These are phyloP conservation scores for Clitopilus passeckerianus DNA, from an alignment of 768 basidiomycete species.

Conservation along the genomic window DNA sequence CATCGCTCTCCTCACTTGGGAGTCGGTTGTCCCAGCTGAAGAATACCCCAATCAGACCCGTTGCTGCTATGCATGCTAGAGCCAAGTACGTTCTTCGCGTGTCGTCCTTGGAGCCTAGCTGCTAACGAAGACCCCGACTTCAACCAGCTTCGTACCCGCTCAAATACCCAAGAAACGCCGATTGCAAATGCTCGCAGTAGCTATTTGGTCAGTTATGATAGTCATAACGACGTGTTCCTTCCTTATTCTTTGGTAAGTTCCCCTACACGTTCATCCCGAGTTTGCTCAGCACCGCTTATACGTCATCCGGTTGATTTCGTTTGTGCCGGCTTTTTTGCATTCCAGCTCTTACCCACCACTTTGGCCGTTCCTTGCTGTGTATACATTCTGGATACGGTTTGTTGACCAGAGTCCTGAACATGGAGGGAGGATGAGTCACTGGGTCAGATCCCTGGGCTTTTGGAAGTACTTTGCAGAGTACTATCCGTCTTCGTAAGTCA, in stretches of 20 bases:
- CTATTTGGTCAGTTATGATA: conserved; percentile 82
- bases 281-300: neutral
- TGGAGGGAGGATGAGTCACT: conserved; percentile 66
- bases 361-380: conserved; percentile 80
- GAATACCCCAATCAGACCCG: conserved; percentile 54
- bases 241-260: conserved; percentile 74
- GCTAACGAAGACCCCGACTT: neutral
- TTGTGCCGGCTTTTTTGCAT: neutral
- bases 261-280: neutral
- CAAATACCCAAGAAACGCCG: conserved; percentile 82
- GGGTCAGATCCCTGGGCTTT: conserved; percentile 64
- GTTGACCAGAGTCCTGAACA: conserved; percentile 74
- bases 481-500: conserved; percentile 82
- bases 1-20: conserved; percentile 57
- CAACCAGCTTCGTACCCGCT: conserved; percentile 73
- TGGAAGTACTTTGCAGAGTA: conserved; percentile 94
- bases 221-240: conserved; percentile 62
- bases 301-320: neutral
- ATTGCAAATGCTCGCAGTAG: conserved; percentile 86
- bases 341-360: conserved; percentile 79
- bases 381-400: conserved; percentile 72
- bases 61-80: conserved; percentile 64
- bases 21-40: conserved; percentile 58
- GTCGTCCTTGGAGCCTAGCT: neutral
- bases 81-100: conserved; percentile 52